Evolutionary conservation across 2,329 filamentous ascomycete genomes (phyloP), one percentile per base, ranked within the genome.

Genomic region (Curvularia verruculosa): DNA sequence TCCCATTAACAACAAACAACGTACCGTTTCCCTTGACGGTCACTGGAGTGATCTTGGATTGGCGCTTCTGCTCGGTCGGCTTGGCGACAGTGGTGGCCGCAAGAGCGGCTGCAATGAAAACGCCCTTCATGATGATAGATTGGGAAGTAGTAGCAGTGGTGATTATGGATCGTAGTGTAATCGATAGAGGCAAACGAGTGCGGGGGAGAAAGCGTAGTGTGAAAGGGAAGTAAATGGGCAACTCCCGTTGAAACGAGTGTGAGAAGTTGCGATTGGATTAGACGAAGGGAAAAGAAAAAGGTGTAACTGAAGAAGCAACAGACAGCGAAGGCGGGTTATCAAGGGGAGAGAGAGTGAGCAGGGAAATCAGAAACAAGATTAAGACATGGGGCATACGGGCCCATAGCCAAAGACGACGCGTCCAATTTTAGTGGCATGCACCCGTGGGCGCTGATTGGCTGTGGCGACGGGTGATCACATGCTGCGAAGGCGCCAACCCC

Each of bases 21-120:
- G 53, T 67, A 83, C 82, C 82, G 74, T 88, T 87, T 73, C 86
- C 85, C 78, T 86, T 85, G 67, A 87, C 83, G 24, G 82, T 84
- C 68, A 88, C 79, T 18, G 83, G 75, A n/a, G 83, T 83, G 36
- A 86, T 69, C 65, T 29, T 47, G 31, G 47, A 50, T 12, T 74
- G 63, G 64, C 79, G 76, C 77, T 79, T 74, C 53, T 68, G 47
- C 8, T 47, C 51, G 49, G 71, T 63, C 43, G 75, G 73, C 63
- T 77, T 62, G 60, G 80, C 83, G 55, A 81, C 77, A 53, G 77
- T 77, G 39, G 81, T 75, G 36, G 79, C 79, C 56, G 78, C 76
- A 60, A 84, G 61, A 48, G 81, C 74, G 56, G 80, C 79, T 62
- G 81, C 66, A 55, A 83, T 75, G 56, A 80, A 70, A 49, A 75